Base-by-base conservation (phyloP, 2,329 filamentous ascomycete species). In the Cytospora chrysosperma region DNA sequence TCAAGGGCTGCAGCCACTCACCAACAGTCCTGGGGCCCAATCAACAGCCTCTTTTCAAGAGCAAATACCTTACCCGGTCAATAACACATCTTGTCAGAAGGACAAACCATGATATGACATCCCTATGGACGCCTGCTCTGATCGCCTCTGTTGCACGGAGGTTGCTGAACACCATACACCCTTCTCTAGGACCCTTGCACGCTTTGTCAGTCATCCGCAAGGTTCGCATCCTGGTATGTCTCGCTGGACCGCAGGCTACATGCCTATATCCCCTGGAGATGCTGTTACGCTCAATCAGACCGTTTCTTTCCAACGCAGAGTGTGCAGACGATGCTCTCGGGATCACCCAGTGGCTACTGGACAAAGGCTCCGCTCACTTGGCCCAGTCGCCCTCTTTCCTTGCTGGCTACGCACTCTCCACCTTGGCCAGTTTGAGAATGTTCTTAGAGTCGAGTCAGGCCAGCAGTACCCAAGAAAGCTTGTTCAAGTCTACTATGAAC, bases 261-360 rank as follows among this genome's bases (percentile, higher is more conserved):
- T 79, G 86, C 49, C 90, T 89, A 0, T 98, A 98, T 72, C 91
- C 92, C 13, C 75, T 97, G 17, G 92, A 99, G 74, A 95, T 97
- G 91, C 81, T 96, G 0, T 81, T 99, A 1, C 91, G 93, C 70
- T 89, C 90, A 1, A 81, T 97, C 24, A 84, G 90, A 12, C 87
- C 88, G 0, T 96, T 93, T 68, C 79, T 98, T 7, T 88, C 89
- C 1, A 89, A 98, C 69, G 83, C 88, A 0, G 90, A 96, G 71
- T 98, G 94, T 74, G 91, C 93, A 12, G 92, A 97, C 71, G 95
- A 99, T 77, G 88, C 91, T 1, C 82, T 98, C 52, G 94, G 93
- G 0, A 85, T 99, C 37, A 87, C 91, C 65, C 90, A 92, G 73
- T 97, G 96, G 75, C 82, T 99, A 1, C 80, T 98, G 17, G 79